phyloP scores from a whole-genome alignment of 257 asterid genomes.

The Ophiorrhiza pumila region DNA sequence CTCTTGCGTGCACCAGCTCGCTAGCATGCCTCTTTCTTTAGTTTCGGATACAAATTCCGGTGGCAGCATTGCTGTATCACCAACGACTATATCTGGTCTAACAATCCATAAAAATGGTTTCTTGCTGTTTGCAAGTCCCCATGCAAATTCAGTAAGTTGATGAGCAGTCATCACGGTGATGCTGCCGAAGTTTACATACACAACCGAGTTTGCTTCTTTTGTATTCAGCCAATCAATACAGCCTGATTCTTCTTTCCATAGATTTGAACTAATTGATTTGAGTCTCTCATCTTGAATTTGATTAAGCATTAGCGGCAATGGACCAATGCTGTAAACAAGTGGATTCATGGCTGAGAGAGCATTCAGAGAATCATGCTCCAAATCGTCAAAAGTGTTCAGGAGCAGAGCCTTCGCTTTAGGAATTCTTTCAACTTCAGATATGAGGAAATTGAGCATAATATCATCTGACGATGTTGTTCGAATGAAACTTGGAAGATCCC shows the following conservation, averaged over 20 bases:
- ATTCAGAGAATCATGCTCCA: slow-evolving; percentile 31
- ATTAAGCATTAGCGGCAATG: slow-evolving; percentile 33
- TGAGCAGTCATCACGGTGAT: slow-evolving; percentile 37
- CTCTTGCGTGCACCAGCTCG: slow-evolving; percentile 52
- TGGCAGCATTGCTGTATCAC: slow-evolving; percentile 41
- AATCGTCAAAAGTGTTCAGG: slow-evolving; percentile 45
- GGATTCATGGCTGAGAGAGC: slow-evolving; percentile 31
- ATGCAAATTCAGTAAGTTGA: slow-evolving; percentile 47
- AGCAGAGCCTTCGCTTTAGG: slow-evolving; percentile 32
- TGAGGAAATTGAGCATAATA: slow-evolving; percentile 32
- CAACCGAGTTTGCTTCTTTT: slow-evolving; percentile 35
- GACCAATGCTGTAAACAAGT: slow-evolving; percentile 33
- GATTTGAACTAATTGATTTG: slow-evolving; percentile 22
- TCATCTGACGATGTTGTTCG: slow-evolving; percentile 43
- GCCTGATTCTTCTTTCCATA: slow-evolving; percentile 41
- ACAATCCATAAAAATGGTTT: slow-evolving; percentile 49
- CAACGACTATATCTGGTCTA: slow-evolving; percentile 40
- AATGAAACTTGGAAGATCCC: slow-evolving; percentile 49
- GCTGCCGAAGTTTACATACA: slow-evolving; percentile 54
- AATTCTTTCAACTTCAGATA: slow-evolving; percentile 20
- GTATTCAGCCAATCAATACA: slow-evolving; percentile 42
- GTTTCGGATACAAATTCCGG: slow-evolving; percentile 36
- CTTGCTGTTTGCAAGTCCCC: slow-evolving; percentile 46
- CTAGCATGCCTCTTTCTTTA: slow-evolving; percentile 36
- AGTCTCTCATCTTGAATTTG: slow-evolving; percentile 24